phyloP scores from a whole-genome alignment of 225 moss, liverwort and hornwort genomes.

The Antitrichia curtipendula region DNA sequence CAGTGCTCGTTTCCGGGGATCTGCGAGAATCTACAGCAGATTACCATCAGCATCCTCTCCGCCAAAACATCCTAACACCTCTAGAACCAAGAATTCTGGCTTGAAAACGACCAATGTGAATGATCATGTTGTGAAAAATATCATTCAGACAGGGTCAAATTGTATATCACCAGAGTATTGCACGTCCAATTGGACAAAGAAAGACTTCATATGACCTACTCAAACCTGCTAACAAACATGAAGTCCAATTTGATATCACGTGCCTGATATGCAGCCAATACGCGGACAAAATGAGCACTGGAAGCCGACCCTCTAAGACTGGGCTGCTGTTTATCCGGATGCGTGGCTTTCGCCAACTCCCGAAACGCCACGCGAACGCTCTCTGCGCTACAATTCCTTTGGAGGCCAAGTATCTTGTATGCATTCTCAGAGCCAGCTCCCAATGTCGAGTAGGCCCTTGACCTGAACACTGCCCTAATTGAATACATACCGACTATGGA shows the following conservation, averaged over 20 bases:
- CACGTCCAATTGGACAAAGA: background rate
- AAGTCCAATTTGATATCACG: background rate
- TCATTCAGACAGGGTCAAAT: background rate
- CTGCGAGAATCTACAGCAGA: constrained; percentile 79
- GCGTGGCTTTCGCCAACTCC: constrained; percentile 84
- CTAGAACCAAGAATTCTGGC: background rate
- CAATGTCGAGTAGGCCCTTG: constrained; percentile 12
- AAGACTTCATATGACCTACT: background rate
- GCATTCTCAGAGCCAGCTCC: constrained; percentile 40
- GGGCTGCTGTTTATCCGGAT: constrained; percentile 77
- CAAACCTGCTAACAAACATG: background rate
- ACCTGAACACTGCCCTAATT: background rate
- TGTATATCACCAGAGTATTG: too few relatives aligned
- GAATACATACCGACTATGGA: background rate
- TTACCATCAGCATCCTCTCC: constrained; percentile 1
- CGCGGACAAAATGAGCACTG: constrained; percentile 69
- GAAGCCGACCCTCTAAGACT: constrained; percentile 5
- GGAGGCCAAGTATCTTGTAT: constrained; percentile 73
- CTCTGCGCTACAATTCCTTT: constrained; percentile 29
- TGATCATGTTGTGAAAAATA: background rate
- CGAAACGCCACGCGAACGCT: constrained; percentile 58
- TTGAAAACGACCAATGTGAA: background rate
- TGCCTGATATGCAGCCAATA: constrained; percentile 93
- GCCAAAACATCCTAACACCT: background rate
- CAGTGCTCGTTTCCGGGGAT: constrained; percentile 66